A percentile compares a stretch with the other conserved stretches of the same genome.
phyloP scores from a whole-genome alignment of 2,329 filamentous ascomycete species.

The Colletotrichum musae region DNA sequence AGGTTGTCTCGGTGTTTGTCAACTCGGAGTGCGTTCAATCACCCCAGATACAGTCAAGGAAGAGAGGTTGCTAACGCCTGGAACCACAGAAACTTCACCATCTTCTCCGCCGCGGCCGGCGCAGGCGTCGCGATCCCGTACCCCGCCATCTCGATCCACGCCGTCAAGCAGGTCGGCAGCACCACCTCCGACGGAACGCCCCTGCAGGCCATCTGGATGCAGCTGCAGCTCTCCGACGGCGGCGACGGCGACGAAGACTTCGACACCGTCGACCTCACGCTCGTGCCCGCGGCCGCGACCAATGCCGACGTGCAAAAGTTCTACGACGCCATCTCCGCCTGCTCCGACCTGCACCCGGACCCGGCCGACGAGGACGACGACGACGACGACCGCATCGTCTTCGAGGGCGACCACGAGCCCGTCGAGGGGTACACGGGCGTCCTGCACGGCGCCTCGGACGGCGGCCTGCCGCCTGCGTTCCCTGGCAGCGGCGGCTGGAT shows the following conservation, averaged over 20 bases:
- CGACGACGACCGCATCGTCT: constrained; percentile 69
- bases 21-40: constrained; percentile 66
- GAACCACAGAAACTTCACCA: constrained; percentile 61
- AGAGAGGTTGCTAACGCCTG: too few species aligned
- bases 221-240: constrained; percentile 75
- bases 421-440: constrained; percentile 72
- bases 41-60: too few species aligned
- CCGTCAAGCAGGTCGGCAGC: constrained; percentile 72
- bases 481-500: constrained; percentile 87
- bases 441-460: constrained; percentile 61
- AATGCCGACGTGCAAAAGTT: constrained; percentile 59
- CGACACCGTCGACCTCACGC: constrained; percentile 76
- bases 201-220: constrained; percentile 73
- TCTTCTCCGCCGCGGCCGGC: constrained; percentile 73
- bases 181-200: constrained; percentile 53
- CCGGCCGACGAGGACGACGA: constrained; percentile 71
- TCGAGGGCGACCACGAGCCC: constrained; percentile 69
- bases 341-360: constrained; percentile 84
- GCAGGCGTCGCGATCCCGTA: constrained; percentile 80
- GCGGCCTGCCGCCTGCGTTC: constrained; percentile 74
- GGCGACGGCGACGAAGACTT: constrained; percentile 70
- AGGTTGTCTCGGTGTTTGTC: constrained; percentile 70
- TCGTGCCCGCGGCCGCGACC: constrained; percentile 65
- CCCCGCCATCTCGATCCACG: constrained; percentile 81
- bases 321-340: constrained; percentile 80